phyloP scores from a whole-genome alignment of 768 basidiomycete genomes.

The Russula vinacea region DNA sequence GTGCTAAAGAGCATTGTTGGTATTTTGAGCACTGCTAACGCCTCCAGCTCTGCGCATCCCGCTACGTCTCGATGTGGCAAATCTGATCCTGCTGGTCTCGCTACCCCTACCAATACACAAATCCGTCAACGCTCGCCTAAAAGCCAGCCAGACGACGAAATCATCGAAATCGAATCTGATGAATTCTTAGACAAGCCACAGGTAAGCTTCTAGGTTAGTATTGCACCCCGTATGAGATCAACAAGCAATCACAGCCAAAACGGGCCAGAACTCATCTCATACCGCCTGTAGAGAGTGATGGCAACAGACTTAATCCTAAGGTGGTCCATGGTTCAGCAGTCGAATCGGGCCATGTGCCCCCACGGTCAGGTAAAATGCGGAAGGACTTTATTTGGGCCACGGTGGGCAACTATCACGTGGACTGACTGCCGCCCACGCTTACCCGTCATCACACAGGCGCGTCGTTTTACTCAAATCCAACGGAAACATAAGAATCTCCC shows the following conservation, averaged over 20 bases:
- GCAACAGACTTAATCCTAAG: background rate
- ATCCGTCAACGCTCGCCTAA: background rate
- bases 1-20: background rate
- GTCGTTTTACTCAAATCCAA: background rate
- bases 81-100: background rate
- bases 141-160: background rate
- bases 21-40: background rate
- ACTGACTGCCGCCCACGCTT: too few relatives aligned
- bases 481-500: background rate
- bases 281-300: too few relatives aligned
- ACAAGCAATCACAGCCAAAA: conserved; percentile 5
- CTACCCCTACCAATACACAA: background rate
- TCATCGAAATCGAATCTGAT: conserved; percentile 10
- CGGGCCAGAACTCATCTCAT: conserved; percentile 1
- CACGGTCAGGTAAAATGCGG: background rate
- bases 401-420: background rate
- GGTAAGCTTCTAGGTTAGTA: background rate
- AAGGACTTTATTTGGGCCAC: conserved; percentile 21
- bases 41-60: background rate
- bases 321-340: conserved; percentile 12
- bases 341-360: background rate
- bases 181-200: background rate
- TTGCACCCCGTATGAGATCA: background rate
- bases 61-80: background rate
- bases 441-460: background rate